These are phyloP conservation scores for Pseudopithomyces chartarum DNA, from an alignment of 2,329 filamentous ascomycete genomes.

Conservation along the genomic window DNA sequence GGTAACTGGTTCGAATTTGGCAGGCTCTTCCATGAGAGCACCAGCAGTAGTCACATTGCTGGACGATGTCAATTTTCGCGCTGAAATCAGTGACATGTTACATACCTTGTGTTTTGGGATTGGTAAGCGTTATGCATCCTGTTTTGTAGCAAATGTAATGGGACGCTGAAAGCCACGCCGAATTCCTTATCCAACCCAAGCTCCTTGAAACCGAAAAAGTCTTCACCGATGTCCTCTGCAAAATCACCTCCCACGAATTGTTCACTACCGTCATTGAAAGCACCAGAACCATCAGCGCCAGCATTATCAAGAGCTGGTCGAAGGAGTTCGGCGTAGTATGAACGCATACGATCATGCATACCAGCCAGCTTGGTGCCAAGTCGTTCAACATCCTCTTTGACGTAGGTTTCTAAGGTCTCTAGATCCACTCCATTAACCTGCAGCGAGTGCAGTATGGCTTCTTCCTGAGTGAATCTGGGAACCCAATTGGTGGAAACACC, in stretches of 20 bases:
- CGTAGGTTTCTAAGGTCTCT: conserved; percentile 80
- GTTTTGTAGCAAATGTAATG: conserved; percentile 90
- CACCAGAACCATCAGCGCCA: conserved; percentile 81
- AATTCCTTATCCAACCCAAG: conserved; percentile 91
- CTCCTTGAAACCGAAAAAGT: conserved; percentile 98
- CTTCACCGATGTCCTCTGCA: conserved; percentile 94
- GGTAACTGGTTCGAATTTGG: conserved; percentile 77
- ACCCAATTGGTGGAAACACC: conserved; percentile 56
- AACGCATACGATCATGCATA: conserved; percentile 94
- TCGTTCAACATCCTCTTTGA: conserved; percentile 91
- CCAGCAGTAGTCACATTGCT: conserved; percentile 63
- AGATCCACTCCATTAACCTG: conserved; percentile 83
- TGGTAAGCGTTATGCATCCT: conserved; percentile 86
- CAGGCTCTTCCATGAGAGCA: conserved; percentile 69
- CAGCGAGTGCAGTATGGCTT: conserved; percentile 84
- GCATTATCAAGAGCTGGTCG: conserved; percentile 82
- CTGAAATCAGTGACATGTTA: conserved; percentile 13
- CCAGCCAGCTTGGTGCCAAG: conserved; percentile 76
- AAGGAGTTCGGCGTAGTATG: conserved; percentile 88
- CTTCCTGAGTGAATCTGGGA: conserved; percentile 77
- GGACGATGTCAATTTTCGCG: conserved; percentile 41
- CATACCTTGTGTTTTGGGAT: conserved; percentile 69
- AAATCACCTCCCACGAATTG: conserved; percentile 97
- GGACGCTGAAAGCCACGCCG: conserved; percentile 86
- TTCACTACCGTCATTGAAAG: conserved; percentile 95